These are phyloP conservation scores for Sherardia arvensis DNA, from an alignment of 257 asterid species.

Conservation along the genomic window DNA sequence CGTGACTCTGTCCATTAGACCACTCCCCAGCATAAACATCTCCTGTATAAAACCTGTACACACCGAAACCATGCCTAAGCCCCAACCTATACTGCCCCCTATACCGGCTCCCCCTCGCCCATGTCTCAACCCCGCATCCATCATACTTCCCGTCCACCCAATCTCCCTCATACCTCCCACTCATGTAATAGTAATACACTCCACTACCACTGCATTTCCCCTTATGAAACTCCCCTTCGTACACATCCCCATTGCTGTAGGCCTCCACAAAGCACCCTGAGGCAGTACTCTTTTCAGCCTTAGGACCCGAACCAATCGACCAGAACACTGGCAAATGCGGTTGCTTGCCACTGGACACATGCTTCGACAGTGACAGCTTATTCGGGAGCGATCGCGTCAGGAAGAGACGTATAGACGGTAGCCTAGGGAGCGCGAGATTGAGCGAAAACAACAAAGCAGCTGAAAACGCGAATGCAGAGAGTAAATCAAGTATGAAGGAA, in stretches of 20 bases:
- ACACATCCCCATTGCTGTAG: conserved; percentile 84
- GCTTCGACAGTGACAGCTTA: conserved; percentile 41
- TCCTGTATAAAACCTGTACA: conserved; percentile 81
- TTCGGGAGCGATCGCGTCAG: conserved; percentile 67
- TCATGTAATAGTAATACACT: conserved; percentile 89
- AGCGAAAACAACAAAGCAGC: conserved; percentile 73
- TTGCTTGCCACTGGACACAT: conserved; percentile 17
- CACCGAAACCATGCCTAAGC: conserved; percentile 86
- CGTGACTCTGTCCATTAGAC: conserved; percentile 92
- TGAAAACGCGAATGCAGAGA: conserved; percentile 84
- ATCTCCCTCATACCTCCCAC: conserved; percentile 93
- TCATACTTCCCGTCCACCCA: conserved; percentile 92
- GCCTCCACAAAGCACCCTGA: conserved; percentile 84
- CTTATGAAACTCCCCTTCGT: conserved; percentile 91
- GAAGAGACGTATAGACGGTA: conserved; percentile 63
- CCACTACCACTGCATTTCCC: conserved; percentile 90
- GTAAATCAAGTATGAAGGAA: conserved; percentile 75
- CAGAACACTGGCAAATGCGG: conserved; percentile 74
- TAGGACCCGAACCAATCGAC: conserved; percentile 72
- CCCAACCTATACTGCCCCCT: conserved; percentile 87
- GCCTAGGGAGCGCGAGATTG: conserved; percentile 74
- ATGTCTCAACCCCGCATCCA: conserved; percentile 83
- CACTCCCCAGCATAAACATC: conserved; percentile 97
- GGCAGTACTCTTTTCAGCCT: conserved; percentile 44
- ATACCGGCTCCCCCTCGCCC: conserved; percentile 87